These are phyloP conservation scores for Mycena filopes DNA, from an alignment of 768 basidiomycete genomes.

Conservation along the genomic window DNA sequence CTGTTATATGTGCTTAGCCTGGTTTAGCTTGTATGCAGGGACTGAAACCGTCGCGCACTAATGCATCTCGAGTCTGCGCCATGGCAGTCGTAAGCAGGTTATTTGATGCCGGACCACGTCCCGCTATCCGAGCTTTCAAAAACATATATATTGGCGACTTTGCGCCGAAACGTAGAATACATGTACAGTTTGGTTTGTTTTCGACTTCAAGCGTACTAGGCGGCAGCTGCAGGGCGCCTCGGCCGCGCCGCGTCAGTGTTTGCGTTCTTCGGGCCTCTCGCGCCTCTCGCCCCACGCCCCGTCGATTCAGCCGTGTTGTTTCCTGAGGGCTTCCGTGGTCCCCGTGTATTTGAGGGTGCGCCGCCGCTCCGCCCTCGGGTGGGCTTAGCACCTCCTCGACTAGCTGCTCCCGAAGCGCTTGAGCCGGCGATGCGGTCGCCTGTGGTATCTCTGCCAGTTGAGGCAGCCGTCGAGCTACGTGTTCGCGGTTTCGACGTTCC, in stretches of 20 bases:
- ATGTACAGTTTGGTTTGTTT: constrained; percentile 17
- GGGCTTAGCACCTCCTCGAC: constrained; percentile 19
- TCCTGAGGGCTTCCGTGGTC: constrained; percentile 18
- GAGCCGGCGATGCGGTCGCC: constrained; percentile 11
- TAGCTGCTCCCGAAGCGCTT: not conserved
- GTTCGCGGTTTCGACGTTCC: constrained; percentile 21
- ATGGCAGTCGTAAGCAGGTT: constrained; percentile 17
- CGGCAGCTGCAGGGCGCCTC: constrained; percentile 13
- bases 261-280: constrained; percentile 13
- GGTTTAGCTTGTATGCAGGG: constrained; percentile 13
- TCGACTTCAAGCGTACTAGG: constrained; percentile 5
- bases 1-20: constrained; percentile 43
- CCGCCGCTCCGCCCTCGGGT: constrained; percentile 27
- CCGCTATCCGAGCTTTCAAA: not conserved
- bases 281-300: constrained; percentile 27
- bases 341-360: constrained; percentile 17
- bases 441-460: constrained; percentile 20
- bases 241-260: constrained; percentile 17
- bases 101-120: not conserved
- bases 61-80: constrained; percentile 40
- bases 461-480: constrained; percentile 23
- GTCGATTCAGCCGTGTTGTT: constrained; percentile 18
- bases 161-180: constrained; percentile 12
- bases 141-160: constrained; percentile 20
- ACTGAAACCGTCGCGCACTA: constrained; percentile 32